These are phyloP conservation scores for Dictyostelium firmibasis DNA, from an alignment of 78 protist species.

Conservation along the genomic window DNA sequence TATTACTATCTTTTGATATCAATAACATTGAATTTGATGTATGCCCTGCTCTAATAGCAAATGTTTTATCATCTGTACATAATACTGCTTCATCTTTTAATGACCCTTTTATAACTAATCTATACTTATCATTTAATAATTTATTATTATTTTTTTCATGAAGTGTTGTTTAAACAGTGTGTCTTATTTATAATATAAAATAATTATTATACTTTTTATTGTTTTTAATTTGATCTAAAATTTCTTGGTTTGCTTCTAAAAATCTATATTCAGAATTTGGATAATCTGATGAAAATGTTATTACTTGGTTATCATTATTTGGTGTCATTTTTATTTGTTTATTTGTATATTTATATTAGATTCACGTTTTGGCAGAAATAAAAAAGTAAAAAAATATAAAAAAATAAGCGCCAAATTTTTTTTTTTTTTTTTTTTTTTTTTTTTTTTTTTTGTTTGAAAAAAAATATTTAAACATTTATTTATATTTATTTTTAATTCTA, in stretches of 20 bases:
- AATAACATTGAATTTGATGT: constrained; percentile 61
- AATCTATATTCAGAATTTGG: constrained; percentile 8
- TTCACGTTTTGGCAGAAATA: background rate
- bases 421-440: no score
- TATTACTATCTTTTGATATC: background rate
- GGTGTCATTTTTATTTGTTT: background rate
- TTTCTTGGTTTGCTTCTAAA: constrained; percentile 40
- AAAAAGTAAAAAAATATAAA: background rate
- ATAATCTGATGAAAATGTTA: constrained; percentile 4
- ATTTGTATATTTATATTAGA: background rate
- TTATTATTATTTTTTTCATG: background rate
- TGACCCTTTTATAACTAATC: constrained; percentile 36
- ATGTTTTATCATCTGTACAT: constrained; percentile 54
- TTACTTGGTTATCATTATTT: background rate
- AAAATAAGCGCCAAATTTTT: background rate
- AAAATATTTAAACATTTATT: background rate
- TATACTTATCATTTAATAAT: background rate
- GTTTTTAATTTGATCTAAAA: constrained; percentile 28
- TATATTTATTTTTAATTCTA: background rate
- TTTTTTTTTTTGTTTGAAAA: no score
- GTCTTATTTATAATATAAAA: no score
- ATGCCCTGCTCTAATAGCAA: constrained; percentile 21
- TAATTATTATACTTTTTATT: constrained; percentile 23
- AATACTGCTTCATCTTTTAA: constrained; percentile 55
- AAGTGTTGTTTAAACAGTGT: no score